Percentiles rank a stretch among this genome's conserved stretches.
phyloP scores from a whole-genome alignment of 441 rosid genomes.

The Aquilaria agallochum region DNA sequence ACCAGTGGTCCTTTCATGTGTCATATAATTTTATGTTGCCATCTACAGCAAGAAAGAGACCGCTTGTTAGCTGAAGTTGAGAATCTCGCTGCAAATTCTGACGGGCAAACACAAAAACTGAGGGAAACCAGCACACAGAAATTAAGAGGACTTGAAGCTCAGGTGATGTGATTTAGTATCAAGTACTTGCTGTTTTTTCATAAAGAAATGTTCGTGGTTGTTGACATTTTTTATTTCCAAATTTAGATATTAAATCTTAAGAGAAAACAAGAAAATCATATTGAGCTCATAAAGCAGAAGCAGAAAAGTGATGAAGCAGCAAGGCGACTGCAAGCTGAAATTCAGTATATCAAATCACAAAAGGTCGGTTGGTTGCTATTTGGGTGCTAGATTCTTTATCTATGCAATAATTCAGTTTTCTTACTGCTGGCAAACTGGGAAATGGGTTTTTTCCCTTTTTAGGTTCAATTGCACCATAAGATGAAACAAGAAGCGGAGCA shows the following conservation, averaged over 20 bases:
- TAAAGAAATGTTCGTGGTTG: constrained; percentile 6
- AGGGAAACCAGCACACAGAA: constrained; percentile 51
- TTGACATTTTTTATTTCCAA: constrained; percentile 3
- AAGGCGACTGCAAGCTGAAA: constrained; percentile 59
- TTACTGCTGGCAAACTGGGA: neutral
- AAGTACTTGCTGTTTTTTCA: constrained; percentile 5
- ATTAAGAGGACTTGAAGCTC: constrained; percentile 59
- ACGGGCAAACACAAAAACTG: constrained; percentile 43
- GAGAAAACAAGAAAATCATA: constrained; percentile 69
- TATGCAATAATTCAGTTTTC: neutral
- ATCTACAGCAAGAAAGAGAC: constrained; percentile 59
- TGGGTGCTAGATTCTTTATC: constrained; percentile 2
- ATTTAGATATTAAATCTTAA: constrained; percentile 52
- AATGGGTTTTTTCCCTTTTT: constrained; percentile 12
- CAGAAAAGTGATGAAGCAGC: constrained; percentile 71
- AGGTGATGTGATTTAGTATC: constrained; percentile 31
- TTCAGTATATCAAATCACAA: constrained; percentile 63
- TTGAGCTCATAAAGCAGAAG: constrained; percentile 55
- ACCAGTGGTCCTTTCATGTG: constrained; percentile 6
- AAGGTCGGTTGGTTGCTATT: constrained; percentile 33
- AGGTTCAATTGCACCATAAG: constrained; percentile 74
- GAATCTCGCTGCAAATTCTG: constrained; percentile 52
- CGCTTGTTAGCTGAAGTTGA: constrained; percentile 48
- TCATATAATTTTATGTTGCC: constrained; percentile 15
- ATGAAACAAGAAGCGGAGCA: constrained; percentile 77